These are phyloP conservation scores for Stemphylium vesicarium DNA, from an alignment of 2,329 filamentous ascomycete species.

Conservation along the genomic window DNA sequence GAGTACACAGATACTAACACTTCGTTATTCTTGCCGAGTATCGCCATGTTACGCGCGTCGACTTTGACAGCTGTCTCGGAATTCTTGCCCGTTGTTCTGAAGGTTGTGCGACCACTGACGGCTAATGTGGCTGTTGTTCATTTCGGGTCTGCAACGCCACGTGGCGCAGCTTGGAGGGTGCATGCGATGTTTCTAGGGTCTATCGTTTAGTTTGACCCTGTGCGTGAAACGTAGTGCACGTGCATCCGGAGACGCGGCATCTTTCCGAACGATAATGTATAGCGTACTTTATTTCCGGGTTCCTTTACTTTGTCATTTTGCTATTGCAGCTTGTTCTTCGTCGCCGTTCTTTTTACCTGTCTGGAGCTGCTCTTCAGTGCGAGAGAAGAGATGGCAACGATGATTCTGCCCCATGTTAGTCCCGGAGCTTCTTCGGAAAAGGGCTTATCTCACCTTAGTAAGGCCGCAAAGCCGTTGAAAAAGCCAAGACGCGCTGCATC, in stretches of 20 bases:
- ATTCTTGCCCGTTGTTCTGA: constrained; percentile 3
- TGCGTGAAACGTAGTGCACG: constrained; percentile 11
- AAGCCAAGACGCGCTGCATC: too few species aligned
- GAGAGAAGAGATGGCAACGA: too few species aligned
- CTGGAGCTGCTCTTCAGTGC: neutral
- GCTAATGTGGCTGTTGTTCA: neutral
- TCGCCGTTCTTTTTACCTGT: constrained; percentile 2
- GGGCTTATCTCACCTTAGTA: too few species aligned
- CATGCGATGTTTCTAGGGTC: constrained; percentile 7
- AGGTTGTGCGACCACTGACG: neutral
- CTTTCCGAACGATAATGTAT: constrained; percentile 1
- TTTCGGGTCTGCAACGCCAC: constrained; percentile 5
- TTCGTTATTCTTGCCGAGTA: neutral
- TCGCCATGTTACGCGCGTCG: constrained; percentile 2
- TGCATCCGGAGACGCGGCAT: constrained; percentile 2
- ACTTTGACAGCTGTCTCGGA: neutral
- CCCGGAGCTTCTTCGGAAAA: too few species aligned
- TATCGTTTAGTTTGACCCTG: neutral
- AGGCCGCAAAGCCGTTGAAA: too few species aligned
- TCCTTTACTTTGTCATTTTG: neutral
- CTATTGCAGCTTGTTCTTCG: constrained; percentile 20
- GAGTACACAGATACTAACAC: neutral
- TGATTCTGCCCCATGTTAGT: too few species aligned
- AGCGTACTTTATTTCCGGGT: neutral
- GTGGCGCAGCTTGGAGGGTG: constrained; percentile 9